These are phyloP conservation scores for Bocquillonia castaneifolia DNA, from an alignment of 441 rosid species.

Conservation along the genomic window DNA sequence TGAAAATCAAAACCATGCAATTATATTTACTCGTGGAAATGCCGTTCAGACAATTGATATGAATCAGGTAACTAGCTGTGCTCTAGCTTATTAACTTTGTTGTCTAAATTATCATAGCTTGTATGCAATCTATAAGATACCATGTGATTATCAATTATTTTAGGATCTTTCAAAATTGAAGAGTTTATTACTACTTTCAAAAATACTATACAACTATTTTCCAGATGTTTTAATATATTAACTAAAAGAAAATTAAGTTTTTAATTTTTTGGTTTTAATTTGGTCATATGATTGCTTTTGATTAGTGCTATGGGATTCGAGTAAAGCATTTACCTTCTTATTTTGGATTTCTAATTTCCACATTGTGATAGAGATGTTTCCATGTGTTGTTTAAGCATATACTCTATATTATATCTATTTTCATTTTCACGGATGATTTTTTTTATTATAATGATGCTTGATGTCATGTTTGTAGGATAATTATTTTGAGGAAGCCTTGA, in stretches of 20 bases:
- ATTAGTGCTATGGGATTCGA: not conserved
- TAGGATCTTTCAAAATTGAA: no score
- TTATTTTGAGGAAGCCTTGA: constrained; percentile 97
- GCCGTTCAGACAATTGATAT: constrained; percentile 98
- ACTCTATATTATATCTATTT: not conserved
- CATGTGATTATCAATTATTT: not conserved
- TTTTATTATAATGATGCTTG: constrained; percentile 4
- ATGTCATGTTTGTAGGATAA: constrained; percentile 54
- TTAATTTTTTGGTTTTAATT: not conserved
- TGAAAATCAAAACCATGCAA: constrained; percentile 98
- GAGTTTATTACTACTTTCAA: not conserved
- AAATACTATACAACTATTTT: not conserved
- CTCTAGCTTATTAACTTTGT: not conserved
- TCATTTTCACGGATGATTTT: not conserved
- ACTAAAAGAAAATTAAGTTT: not conserved
- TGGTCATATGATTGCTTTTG: not conserved
- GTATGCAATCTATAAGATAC: not conserved
- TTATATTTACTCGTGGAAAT: constrained; percentile 95
- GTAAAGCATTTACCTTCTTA: not conserved
- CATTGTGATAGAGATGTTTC: not conserved
- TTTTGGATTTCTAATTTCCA: not conserved
- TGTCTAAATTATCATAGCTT: not conserved
- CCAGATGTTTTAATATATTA: not conserved
- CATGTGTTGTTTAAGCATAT: not conserved
- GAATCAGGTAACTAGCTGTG: constrained; percentile 74